These are phyloP conservation scores for Diaporthe batatas DNA, from an alignment of 2,329 filamentous ascomycete genomes.

Conservation along the genomic window DNA sequence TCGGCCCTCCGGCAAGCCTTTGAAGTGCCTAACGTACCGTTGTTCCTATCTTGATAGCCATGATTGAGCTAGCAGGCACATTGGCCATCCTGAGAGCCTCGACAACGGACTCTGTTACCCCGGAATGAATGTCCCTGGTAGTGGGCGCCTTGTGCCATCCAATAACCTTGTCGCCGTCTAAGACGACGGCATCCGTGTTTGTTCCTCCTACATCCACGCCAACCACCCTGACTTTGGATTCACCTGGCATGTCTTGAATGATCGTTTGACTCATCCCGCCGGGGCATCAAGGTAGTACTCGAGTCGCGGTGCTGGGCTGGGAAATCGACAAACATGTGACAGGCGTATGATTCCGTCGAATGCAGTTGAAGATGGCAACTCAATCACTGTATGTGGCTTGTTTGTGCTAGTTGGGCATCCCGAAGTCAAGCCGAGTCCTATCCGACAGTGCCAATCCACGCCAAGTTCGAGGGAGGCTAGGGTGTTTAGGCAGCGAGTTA, in stretches of 20 bases:
- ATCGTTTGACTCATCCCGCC: neutral
- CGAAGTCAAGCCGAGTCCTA: neutral
- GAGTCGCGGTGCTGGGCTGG: neutral
- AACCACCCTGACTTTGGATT: neutral
- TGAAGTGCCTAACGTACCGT: neutral
- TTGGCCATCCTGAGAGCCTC: conserved; percentile 10
- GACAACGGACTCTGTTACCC: neutral
- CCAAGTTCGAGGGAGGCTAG: neutral
- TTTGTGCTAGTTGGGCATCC: neutral
- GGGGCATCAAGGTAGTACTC: neutral
- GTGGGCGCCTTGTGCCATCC: conserved; percentile 23
- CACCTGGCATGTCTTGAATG: neutral
- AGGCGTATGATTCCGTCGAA: neutral
- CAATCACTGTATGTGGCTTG: too few relatives aligned
- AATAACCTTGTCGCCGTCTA: neutral
- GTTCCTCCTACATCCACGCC: conserved; percentile 22
- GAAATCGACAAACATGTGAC: too few relatives aligned
- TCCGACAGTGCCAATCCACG: neutral
- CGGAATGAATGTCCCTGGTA: conserved; percentile 13
- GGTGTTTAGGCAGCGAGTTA: neutral
- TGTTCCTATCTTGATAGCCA: conserved; percentile 27
- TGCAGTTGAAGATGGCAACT: too few relatives aligned
- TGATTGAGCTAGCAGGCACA: neutral
- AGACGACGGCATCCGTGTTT: conserved; percentile 8
- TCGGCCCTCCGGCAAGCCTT: too few relatives aligned